Evolutionary conservation across 2,329 filamentous ascomycete species (phyloP), one percentile per base, ranked within the genome.

Genomic region (Aspergillus oerlinghausenensis): DNA sequence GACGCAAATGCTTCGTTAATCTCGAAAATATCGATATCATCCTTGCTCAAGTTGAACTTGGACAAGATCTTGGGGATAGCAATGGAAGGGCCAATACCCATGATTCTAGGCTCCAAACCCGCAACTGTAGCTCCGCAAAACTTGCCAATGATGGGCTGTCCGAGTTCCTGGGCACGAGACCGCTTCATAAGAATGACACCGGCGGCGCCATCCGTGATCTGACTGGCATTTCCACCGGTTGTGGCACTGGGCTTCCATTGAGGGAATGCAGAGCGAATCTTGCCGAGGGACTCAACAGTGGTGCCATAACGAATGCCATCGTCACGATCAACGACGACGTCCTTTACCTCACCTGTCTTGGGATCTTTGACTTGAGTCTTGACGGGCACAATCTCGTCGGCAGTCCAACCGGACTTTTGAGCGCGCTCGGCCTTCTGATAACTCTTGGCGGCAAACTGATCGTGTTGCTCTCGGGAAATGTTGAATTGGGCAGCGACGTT

Each of bases 111-210:
- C 69, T 89, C 85, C 56, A 97, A 88, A 66, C 92, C 92, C 50
- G 90, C 88, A 51, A 96, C 81, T 49, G 88, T 88, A 21, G 90
- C 90, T 51, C 88, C 83, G 23, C 95, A 90, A 74, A 88, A 96
- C 81, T 96, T 97, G 74, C 89, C 92, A 43, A 97, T 74, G 72
- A 97, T 90, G 29, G 81, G 82, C 78, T 96, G 92, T 50, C 89
- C 89, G 17, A 97, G 86, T 68, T 84, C 82, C 80, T 94, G 85
- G 29, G 92, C 92, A 9, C 87, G 92, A 59, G 86, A 89, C 54
- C 92, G 90, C 80, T 88, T 90, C 92, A 97, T 97, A 70, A 97
- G 81, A 42, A 97, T 83, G 23, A 97, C 89, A 28, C 92, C 92
- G 32, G 92, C 92, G 28, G 92, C 92, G 62, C 92, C 92, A 75